Base-by-base conservation (phyloP, 805 yeast species). In the Blastobotrys parvus region DNA sequence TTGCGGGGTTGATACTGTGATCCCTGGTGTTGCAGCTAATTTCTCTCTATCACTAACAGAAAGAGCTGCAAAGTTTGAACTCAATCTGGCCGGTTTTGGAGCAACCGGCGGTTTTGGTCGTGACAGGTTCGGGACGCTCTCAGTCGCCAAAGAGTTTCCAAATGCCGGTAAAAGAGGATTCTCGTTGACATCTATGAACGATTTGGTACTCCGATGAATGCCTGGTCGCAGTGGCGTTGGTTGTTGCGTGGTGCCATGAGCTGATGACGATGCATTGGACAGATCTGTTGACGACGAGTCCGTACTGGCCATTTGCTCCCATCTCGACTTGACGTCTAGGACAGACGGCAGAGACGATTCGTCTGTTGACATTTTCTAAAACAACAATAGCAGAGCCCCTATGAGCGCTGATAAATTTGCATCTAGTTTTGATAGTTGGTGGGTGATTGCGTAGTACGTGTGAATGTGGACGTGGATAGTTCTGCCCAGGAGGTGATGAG, bases 301-400 rank as follows among this genome's bases (percentile, higher is more conserved):
- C 17, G 15, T 39, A 37, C 44, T 15, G 11, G 51, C 35, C 40
- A 52, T 22, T 38, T 43, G 41, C 31, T 51, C 53, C 53, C 52
- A 52, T 30, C 35, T 44, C 2, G 54, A 43, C 39, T 44, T 16
- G 3, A 38, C 48, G 29, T 49, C 48, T 16, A 43, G 38, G 5
- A 52, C 56, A 4, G 56, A 52, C 17, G 52, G 54, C 19, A 52
- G 47, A 10, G 53, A 44, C 8, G 52, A 39, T 15, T 47, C 42
- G 32, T 52, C 56, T 13, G 48, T 47, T n/a, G 49, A 22, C 39
- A 36, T 36, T n/a, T n/a, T n/a, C n/a, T n/a, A n/a, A n/a, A n/a
- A n/a, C n/a, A n/a, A n/a, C n/a, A n/a, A n/a, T n/a, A n/a, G n/a
- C n/a, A n/a, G n/a, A n/a, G n/a, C n/a, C n/a, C n/a, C n/a, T n/a